A percentile compares a stretch with the other conserved stretches of the same genome.
phyloP scores from a whole-genome alignment of 2,329 filamentous ascomycete genomes.

The Neopestalotiopsis sp. region DNA sequence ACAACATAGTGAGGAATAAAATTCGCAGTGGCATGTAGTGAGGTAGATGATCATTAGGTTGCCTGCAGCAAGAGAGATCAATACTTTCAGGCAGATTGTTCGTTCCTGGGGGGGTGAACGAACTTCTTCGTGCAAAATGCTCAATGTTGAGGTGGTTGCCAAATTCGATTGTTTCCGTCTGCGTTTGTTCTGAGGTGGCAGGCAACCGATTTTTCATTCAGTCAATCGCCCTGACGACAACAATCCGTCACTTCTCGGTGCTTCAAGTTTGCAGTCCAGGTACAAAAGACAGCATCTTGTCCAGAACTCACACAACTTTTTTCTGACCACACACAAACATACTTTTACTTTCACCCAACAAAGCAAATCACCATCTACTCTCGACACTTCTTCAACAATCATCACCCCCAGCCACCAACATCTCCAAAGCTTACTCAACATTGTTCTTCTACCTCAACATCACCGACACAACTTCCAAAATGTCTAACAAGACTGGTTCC shows the following conservation, averaged over 20 bases:
- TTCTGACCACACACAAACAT: too few species aligned
- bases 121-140: neutral
- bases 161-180: neutral
- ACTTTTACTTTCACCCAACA: too few species aligned
- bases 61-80: too few species aligned
- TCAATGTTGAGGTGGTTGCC: neutral
- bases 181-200: neutral
- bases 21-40: too few species aligned
- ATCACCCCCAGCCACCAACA: neutral
- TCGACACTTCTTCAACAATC: too few species aligned
- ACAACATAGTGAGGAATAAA: too few species aligned
- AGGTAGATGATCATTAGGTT: too few species aligned
- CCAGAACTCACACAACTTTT: too few species aligned
- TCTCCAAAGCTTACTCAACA: neutral
- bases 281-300: too few species aligned
- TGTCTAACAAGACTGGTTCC: conserved; percentile 7
- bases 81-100: neutral
- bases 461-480: neutral
- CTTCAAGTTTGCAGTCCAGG: neutral
- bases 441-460: neutral
- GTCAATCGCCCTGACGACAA: neutral
- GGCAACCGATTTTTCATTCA: neutral
- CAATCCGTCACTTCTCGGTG: neutral
- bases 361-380: too few species aligned
- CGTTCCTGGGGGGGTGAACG: neutral